Conservation (phyloP, 2,329 filamentous ascomycete genomes). For the Sclerotiophoma versabilis region DNA sequence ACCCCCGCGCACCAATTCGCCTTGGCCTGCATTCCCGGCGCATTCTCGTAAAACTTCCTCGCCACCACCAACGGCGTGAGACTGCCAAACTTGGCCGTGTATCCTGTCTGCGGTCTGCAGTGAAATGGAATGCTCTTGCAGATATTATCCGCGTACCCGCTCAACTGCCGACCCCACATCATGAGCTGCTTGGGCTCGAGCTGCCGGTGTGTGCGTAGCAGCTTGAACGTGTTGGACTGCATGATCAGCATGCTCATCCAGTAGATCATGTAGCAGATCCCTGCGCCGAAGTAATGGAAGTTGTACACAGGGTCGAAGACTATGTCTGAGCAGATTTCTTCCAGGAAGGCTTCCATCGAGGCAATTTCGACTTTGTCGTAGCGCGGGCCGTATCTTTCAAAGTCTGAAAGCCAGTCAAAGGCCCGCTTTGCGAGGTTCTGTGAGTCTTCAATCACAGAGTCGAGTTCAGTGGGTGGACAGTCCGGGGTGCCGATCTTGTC, state of each 20-base stretch:
- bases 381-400: constrained; percentile 38
- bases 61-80: constrained; percentile 46
- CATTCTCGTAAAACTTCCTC: constrained; percentile 42
- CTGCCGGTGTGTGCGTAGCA: constrained; percentile 30
- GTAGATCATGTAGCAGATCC: constrained; percentile 46
- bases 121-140: constrained; percentile 44
- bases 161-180: constrained; percentile 43
- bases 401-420: constrained; percentile 42
- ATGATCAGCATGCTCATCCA: constrained; percentile 49
- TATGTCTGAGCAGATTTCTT: constrained; percentile 32
- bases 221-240: constrained; percentile 44
- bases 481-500: constrained; percentile 19
- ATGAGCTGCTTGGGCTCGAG: constrained; percentile 41
- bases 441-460: constrained; percentile 37
- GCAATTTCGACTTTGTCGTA: constrained; percentile 36
- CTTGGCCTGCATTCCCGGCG: constrained; percentile 35
- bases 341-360: constrained; percentile 36
- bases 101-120: constrained; percentile 37
- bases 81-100: constrained; percentile 42
- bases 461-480: constrained; percentile 20
- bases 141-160: constrained; percentile 41
- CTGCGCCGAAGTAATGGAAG: constrained; percentile 42
- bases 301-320: constrained; percentile 41
- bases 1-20: constrained; percentile 41
- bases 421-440: constrained; percentile 32